phyloP scores from a whole-genome alignment of 2,329 filamentous ascomycete species.

The Sporothrix brunneoviolacea region DNA sequence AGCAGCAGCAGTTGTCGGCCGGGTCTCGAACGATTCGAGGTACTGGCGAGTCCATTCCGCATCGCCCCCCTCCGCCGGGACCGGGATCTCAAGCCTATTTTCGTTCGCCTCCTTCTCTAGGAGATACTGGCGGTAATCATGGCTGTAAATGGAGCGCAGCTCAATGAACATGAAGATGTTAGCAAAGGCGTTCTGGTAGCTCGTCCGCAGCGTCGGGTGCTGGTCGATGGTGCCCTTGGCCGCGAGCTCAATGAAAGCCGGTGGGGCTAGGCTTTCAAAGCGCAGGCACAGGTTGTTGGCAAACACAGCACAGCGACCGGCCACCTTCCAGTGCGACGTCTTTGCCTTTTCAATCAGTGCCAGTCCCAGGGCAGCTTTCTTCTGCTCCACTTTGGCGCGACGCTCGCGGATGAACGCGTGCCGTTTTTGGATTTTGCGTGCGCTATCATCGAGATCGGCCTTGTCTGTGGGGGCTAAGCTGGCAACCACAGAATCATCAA shows the following conservation, averaged over 20 bases:
- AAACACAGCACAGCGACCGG: conserved; percentile 81
- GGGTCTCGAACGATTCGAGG: conserved; percentile 66
- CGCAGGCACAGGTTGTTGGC: conserved; percentile 84
- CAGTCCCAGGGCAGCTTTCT: conserved; percentile 72
- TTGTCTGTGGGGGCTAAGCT: conserved; percentile 55
- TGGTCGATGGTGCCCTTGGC: conserved; percentile 79
- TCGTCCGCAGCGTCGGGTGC: conserved; percentile 75
- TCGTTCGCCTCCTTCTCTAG: conserved; percentile 70
- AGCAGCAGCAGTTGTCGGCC: not conserved
- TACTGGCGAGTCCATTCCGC: conserved; percentile 72
- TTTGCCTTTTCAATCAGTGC: conserved; percentile 74
- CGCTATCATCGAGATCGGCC: conserved; percentile 47
- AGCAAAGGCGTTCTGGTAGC: conserved; percentile 74
- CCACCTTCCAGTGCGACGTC: conserved; percentile 92
- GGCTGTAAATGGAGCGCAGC: conserved; percentile 75
- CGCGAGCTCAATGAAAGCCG: conserved; percentile 76
- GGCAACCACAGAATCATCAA: conserved; percentile 64
- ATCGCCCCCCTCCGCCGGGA: conserved; percentile 58
- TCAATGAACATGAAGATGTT: conserved; percentile 78
- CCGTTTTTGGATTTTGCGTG: conserved; percentile 55
- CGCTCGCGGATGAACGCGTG: conserved; percentile 69
- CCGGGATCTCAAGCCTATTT: conserved; percentile 68
- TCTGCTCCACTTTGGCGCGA: conserved; percentile 69
- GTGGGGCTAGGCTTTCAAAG: conserved; percentile 80
- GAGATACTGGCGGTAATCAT: conserved; percentile 82